Conservation (phyloP, 2,329 filamentous ascomycete genomes). For the Aspergillus pseudonomiae region DNA sequence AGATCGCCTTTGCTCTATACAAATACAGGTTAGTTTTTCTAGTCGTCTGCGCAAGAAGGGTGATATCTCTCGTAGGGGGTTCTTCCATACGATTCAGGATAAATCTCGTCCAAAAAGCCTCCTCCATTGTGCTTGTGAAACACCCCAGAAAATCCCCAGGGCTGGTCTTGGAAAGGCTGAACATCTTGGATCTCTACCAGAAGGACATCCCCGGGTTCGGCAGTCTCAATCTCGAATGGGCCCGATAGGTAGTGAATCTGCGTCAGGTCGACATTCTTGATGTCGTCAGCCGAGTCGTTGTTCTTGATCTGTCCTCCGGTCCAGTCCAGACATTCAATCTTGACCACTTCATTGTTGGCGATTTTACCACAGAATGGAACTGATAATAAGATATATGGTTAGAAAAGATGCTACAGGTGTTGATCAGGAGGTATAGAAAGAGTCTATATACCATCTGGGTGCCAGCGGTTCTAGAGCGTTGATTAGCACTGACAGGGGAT, state of each 20-base stretch:
- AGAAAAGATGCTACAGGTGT: not conserved
- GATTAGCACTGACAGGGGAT: constrained; percentile 11
- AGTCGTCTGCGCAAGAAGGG: not conserved
- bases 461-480: constrained; percentile 78
- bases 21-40: not conserved
- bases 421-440: not conserved
- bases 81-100: constrained; percentile 70
- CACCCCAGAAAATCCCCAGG: constrained; percentile 88
- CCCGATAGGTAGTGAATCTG: constrained; percentile 85
- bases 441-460: constrained; percentile 72
- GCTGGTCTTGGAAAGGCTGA: constrained; percentile 80
- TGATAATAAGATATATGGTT: constrained; percentile 37
- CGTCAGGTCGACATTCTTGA: constrained; percentile 82
- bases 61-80: not conserved
- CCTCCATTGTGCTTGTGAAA: constrained; percentile 83
- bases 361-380: constrained; percentile 75
- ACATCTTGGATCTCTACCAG: constrained; percentile 92
- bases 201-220: constrained; percentile 81
- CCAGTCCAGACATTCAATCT: constrained; percentile 92
- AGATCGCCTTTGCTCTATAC: constrained; percentile 67
- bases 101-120: constrained; percentile 85
- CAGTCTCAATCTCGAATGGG: constrained; percentile 82
- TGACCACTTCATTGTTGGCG: constrained; percentile 82
- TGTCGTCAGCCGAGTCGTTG: constrained; percentile 85
- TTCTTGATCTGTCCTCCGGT: constrained; percentile 79